Percentiles rank a stretch among this genome's conserved stretches.
Conservation (phyloP, 2,329 filamentous ascomycete species). For the Hawksworthiomyces lignivorus region DNA sequence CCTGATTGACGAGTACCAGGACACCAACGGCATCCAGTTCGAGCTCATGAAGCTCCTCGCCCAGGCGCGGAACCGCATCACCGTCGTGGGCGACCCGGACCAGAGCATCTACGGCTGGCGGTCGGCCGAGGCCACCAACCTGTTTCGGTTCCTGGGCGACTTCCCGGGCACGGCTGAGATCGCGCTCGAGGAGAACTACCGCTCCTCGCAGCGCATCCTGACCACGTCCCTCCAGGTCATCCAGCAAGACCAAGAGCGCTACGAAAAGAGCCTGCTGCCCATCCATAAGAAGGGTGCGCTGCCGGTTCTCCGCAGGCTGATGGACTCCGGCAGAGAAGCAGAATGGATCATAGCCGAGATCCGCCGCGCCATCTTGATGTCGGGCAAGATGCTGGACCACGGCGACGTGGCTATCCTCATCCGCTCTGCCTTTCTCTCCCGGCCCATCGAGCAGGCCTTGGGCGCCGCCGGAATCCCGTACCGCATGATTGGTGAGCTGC, state of each 20-base stretch:
- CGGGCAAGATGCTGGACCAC: conserved; percentile 62
- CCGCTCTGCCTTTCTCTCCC: conserved; percentile 73
- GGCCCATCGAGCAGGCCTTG: conserved; percentile 77
- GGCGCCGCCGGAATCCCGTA: conserved; percentile 79
- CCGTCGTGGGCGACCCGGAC: conserved; percentile 92
- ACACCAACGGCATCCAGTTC: conserved; percentile 92
- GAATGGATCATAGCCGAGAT: conserved; percentile 86
- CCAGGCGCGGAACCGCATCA: conserved; percentile 65
- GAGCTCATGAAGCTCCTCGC: conserved; percentile 88
- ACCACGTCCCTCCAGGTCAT: conserved; percentile 76
- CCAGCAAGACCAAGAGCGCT: conserved; percentile 76
- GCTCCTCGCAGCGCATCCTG: conserved; percentile 81
- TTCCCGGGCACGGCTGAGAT: conserved; percentile 75
- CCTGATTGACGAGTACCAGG: conserved; percentile 94
- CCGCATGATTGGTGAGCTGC: conserved; percentile 72
- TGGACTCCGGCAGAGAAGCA: conserved; percentile 64
- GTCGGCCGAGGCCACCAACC: conserved; percentile 84
- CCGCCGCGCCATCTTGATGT: conserved; percentile 59
- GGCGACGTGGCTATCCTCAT: conserved; percentile 81
- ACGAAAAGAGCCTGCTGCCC: conserved; percentile 70
- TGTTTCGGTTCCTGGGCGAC: conserved; percentile 67
- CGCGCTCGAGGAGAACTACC: conserved; percentile 87
- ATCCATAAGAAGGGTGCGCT: conserved; percentile 72
- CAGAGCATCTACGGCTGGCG: conserved; percentile 98
- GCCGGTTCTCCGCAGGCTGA: conserved; percentile 72